These are phyloP conservation scores for Podaxis sp. DNA, from an alignment of 768 basidiomycete genomes.

Conservation along the genomic window DNA sequence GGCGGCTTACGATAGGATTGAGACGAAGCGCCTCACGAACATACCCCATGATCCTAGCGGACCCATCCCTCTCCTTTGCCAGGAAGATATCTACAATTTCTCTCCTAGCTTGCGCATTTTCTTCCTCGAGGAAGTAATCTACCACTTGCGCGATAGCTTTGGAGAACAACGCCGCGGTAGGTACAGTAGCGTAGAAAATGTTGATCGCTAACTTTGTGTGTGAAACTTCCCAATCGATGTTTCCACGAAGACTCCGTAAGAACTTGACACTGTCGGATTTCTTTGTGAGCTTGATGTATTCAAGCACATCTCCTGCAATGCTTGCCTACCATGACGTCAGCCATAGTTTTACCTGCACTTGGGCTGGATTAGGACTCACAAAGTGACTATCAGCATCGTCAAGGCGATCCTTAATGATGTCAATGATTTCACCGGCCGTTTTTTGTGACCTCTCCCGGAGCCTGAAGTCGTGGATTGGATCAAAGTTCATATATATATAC, in stretches of 20 bases:
- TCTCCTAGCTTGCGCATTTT: slow-evolving; percentile 27
- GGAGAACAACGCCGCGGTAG: slow-evolving; percentile 53
- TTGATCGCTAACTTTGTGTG: slow-evolving; percentile 37
- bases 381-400: slow-evolving; percentile 18
- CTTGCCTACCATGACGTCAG: slow-evolving; percentile 6
- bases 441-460: slow-evolving; percentile 35
- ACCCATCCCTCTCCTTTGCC: slow-evolving; percentile 20
- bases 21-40: slow-evolving; percentile 44
- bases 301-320: neutral
- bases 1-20: slow-evolving; percentile 28
- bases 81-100: slow-evolving; percentile 35
- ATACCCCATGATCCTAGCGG: slow-evolving; percentile 33
- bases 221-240: slow-evolving; percentile 16
- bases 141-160: slow-evolving; percentile 52
- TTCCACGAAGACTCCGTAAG: slow-evolving; percentile 24
- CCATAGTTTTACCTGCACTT: slow-evolving; percentile 14
- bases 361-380: slow-evolving; percentile 9
- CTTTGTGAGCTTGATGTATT: neutral
- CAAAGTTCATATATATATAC: slow-evolving; percentile 43
- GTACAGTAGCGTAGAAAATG: slow-evolving; percentile 50
- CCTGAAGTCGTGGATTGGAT: slow-evolving; percentile 43
- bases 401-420: slow-evolving; percentile 26
- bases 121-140: slow-evolving; percentile 51
- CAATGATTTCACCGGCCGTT: slow-evolving; percentile 25
- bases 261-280: slow-evolving; percentile 23